phyloP scores from a whole-genome alignment of 2,329 filamentous ascomycete genomes.

The Hymenoscyphus salicellus region DNA sequence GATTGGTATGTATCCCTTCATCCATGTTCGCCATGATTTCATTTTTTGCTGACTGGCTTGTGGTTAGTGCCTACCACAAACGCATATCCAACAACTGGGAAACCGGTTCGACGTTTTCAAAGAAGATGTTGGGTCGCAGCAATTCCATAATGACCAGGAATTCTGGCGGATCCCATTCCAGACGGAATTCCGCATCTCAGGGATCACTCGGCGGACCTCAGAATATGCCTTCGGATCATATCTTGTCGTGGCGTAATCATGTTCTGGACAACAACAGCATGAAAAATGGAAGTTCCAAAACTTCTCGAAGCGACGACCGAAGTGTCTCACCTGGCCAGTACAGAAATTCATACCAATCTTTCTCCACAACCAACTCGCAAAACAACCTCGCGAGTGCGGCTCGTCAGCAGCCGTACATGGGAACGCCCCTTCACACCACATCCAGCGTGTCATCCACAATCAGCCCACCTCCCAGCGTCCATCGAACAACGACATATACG shows the following conservation, averaged over 20 bases:
- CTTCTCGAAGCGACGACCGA: conserved; percentile 47
- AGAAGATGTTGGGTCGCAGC: conserved; percentile 34
- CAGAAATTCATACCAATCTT: conserved; percentile 32
- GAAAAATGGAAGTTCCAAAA: conserved; percentile 39
- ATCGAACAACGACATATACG: conserved; percentile 20
- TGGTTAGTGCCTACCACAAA: conserved; percentile 66
- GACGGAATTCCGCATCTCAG: conserved; percentile 43
- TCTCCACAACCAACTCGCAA: conserved; percentile 20
- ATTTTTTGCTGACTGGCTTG: not conserved
- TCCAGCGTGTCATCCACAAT: conserved; percentile 28
- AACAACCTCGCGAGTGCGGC: conserved; percentile 30
- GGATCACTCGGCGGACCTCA: conserved; percentile 31
- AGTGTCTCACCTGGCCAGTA: conserved; percentile 50
- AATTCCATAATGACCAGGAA: conserved; percentile 44
- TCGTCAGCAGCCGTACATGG: conserved; percentile 31
- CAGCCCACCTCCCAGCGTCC: conserved; percentile 29
- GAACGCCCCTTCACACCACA: conserved; percentile 21
- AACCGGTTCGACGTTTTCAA: conserved; percentile 69
- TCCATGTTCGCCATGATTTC: not conserved
- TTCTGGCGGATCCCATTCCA: conserved; percentile 44
- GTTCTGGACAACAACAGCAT: conserved; percentile 46
- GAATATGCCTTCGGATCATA: conserved; percentile 60
- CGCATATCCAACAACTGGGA: conserved; percentile 76
- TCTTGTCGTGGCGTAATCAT: conserved; percentile 81
- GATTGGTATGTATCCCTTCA: conserved; percentile 46